Evolutionary conservation across 352 stramenopile genomes (phyloP).

Genomic region (Pythium utonaiense): DNA sequence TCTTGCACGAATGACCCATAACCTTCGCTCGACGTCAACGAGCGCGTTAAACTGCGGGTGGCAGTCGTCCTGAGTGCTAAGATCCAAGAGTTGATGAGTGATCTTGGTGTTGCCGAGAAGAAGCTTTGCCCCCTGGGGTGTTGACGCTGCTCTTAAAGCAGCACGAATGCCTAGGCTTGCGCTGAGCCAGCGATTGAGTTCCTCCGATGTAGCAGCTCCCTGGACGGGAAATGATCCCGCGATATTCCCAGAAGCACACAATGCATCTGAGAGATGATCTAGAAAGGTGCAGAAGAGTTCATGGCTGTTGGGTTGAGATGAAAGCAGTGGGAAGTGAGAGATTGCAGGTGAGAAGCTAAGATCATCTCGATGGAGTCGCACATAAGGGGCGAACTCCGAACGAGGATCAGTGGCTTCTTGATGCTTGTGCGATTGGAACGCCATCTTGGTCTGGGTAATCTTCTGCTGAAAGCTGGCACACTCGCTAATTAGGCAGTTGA

Average conservation of each 20-base stretch:
- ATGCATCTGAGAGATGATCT: background rate
- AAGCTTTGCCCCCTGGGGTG: background rate
- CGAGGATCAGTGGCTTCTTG: background rate
- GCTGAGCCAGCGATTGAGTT: conserved; percentile 7
- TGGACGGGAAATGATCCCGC: background rate
- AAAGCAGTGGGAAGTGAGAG: background rate
- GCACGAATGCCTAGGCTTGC: conserved; percentile 1
- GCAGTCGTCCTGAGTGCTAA: conserved; percentile 5
- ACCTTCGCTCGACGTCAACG: conserved; percentile 12
- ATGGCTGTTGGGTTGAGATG: background rate
- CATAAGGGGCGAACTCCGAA: background rate
- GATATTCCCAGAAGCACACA: background rate
- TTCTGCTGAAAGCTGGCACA: background rate
- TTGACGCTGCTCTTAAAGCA: background rate
- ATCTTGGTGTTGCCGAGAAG: background rate
- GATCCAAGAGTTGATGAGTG: conserved; percentile 2
- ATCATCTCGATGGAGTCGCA: conserved; percentile 19
- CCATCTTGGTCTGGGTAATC: background rate
- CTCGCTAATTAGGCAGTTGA: background rate
- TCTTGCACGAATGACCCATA: conserved; percentile 18
- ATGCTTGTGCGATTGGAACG: background rate
- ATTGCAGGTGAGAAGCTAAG: background rate
- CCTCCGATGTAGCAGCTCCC: background rate
- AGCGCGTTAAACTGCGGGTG: conserved; percentile 11
- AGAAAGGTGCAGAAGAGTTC: background rate